These are phyloP conservation scores for Rauvolfia tetraphylla DNA, from an alignment of 257 asterid genomes.

Conservation along the genomic window DNA sequence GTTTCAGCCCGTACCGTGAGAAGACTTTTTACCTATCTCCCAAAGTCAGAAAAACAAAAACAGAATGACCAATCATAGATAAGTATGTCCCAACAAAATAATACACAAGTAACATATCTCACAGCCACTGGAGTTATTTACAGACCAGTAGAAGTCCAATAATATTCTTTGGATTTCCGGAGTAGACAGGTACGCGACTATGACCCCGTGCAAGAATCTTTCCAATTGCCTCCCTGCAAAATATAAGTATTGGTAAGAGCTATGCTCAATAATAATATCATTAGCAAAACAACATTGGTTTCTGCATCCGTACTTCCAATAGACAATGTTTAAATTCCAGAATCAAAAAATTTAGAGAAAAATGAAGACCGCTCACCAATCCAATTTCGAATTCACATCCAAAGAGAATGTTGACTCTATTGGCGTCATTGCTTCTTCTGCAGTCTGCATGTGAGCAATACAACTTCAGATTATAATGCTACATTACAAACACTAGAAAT, in stretches of 20 bases:
- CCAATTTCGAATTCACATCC: slow-evolving; percentile 81
- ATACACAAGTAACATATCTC: neutral
- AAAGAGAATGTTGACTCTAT: slow-evolving; percentile 96
- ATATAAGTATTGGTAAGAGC: slow-evolving; percentile 9
- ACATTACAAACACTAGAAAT: neutral
- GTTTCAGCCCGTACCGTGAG: slow-evolving; percentile 93
- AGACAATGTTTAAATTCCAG: neutral
- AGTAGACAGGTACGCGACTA: slow-evolving; percentile 92
- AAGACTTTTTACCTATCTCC: slow-evolving; percentile 77
- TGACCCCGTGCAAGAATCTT: slow-evolving; percentile 96
- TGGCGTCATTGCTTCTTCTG: slow-evolving; percentile 98
- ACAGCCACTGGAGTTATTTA: neutral
- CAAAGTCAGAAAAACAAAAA: slow-evolving; percentile 14
- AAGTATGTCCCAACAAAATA: neutral
- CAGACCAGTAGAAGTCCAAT: slow-evolving; percentile 95
- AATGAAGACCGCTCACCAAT: slow-evolving; percentile 59
- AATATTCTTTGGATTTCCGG: slow-evolving; percentile 77
- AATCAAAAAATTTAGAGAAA: neutral
- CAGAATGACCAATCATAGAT: neutral
- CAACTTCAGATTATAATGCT: slow-evolving; percentile 1
- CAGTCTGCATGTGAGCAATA: slow-evolving; percentile 57
- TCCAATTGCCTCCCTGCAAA: slow-evolving; percentile 94
- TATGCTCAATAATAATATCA: neutral
- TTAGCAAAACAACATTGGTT: neutral
- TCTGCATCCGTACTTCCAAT: neutral